A percentile compares a stretch with the other conserved stretches of the same genome.
Conservation (phyloP, 1,284 basidiomycete genomes). For the Ustilago loliicola region DNA sequence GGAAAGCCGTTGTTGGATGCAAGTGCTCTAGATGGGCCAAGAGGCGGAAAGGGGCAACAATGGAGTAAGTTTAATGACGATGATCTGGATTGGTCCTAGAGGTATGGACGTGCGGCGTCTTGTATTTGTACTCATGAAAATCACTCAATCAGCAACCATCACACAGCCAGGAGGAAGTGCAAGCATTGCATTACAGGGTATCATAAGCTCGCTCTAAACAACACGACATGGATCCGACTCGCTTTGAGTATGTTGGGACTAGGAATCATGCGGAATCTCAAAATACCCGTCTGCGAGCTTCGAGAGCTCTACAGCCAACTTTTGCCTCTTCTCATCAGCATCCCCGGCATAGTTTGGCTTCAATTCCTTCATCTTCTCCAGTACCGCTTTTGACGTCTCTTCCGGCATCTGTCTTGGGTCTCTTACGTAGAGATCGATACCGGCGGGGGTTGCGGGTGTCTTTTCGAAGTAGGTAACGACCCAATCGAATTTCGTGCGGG, state of each 20-base stretch:
- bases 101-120: neutral
- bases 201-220: slow-evolving; percentile 13
- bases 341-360: slow-evolving; percentile 31
- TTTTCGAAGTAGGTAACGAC: slow-evolving; percentile 56
- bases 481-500: slow-evolving; percentile 43
- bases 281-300: slow-evolving; percentile 38
- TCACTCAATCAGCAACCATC: neutral
- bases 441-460: slow-evolving; percentile 42
- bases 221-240: neutral
- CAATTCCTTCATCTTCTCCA: slow-evolving; percentile 34
- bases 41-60: neutral
- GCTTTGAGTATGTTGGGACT: neutral
- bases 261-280: slow-evolving; percentile 46
- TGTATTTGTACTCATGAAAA: slow-evolving; percentile 9
- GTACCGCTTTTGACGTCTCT: slow-evolving; percentile 27
- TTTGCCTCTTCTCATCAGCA: slow-evolving; percentile 22
- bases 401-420: slow-evolving; percentile 43
- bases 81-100: slow-evolving; percentile 64
- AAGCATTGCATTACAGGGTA: slow-evolving; percentile 10
- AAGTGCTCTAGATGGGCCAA: slow-evolving; percentile 15
- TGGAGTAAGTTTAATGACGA: slow-evolving; percentile 59
- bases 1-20: slow-evolving; percentile 38
- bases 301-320: slow-evolving; percentile 37
- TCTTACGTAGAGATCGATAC: slow-evolving; percentile 49
- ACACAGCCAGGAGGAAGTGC: neutral